Percentiles rank a stretch among this genome's conserved stretches.
phyloP scores from a whole-genome alignment of 2,329 filamentous ascomycete genomes.

The Monosporascus sp. region DNA sequence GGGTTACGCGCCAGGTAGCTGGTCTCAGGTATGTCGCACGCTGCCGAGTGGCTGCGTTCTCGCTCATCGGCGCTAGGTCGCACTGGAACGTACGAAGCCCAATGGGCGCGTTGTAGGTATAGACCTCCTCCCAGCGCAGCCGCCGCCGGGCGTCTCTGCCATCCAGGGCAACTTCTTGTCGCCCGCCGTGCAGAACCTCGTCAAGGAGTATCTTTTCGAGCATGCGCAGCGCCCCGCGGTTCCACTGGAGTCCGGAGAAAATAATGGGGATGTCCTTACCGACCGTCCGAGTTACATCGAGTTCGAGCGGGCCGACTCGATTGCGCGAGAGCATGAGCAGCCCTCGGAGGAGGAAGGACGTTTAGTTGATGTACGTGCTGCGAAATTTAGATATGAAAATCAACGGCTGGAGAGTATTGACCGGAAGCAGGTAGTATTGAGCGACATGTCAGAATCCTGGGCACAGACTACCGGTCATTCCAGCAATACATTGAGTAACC shows the following conservation, averaged over 20 bases:
- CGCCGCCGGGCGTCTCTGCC: slow-evolving; percentile 84
- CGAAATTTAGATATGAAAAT: too few relatives aligned
- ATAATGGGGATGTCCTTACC: slow-evolving; percentile 21
- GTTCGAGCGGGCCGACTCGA: slow-evolving; percentile 46
- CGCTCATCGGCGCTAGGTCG: slow-evolving; percentile 53
- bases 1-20: slow-evolving; percentile 73
- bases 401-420: slow-evolving; percentile 2
- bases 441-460: slow-evolving; percentile 99
- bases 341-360: slow-evolving; percentile 39
- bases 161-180: slow-evolving; percentile 93
- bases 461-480: slow-evolving; percentile 70
- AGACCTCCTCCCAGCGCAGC: slow-evolving; percentile 87
- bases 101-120: slow-evolving; percentile 80
- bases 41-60: neutral
- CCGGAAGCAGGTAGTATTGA: slow-evolving; percentile 66
- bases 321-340: slow-evolving; percentile 23
- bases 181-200: slow-evolving; percentile 64
- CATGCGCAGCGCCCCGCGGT: slow-evolving; percentile 16
- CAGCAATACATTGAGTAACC: slow-evolving; percentile 89
- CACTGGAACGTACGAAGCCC: slow-evolving; percentile 70
- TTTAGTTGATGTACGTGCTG: slow-evolving; percentile 62
- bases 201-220: slow-evolving; percentile 68
- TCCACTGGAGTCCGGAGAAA: slow-evolving; percentile 2
- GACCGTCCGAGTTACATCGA: slow-evolving; percentile 60
- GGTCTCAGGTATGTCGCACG: slow-evolving; percentile 53